Base-by-base conservation (phyloP, 495 filamentous ascomycete species). In the Pseudotulostoma volvatum region DNA sequence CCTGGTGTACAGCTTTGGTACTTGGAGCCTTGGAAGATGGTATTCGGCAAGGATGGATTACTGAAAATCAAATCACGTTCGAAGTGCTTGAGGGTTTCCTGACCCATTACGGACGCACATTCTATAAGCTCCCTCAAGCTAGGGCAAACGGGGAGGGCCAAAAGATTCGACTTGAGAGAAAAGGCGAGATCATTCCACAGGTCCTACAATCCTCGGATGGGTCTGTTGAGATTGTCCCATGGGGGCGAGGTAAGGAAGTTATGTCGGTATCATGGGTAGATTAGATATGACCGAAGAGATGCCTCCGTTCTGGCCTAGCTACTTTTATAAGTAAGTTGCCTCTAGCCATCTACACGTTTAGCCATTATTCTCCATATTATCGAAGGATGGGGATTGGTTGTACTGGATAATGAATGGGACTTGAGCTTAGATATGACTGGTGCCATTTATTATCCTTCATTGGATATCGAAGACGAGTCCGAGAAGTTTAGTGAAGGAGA, bases 1-100 rank as follows among this genome's bases (percentile, higher is more conserved):
- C 82, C n/a, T 83, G 76, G 50, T 76, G 74, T n/a, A 75, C 82
- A 9, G 74, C 79, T 39, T 65, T 80, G 18, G 80, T 88, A 21
- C 48, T 93, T 18, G 68, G 71, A 41, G 80, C 81, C 13, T 66
- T 93, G 18, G 79, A 82, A 54, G 70, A 77, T 48, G 84, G 68
- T 7, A 57, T 78, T 15, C 60, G 73, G 49, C 68, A 72, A 18
- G 79, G 76, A n/a, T 59, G 79, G 32, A 60, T 92, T 11, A 64
- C 58, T 34, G 71, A 73, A 14, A 66, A 70, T 11, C 70, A 77
- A 14, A 73, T 92, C n/a, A 86, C 77, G 8, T 61, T 71, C 31
- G 77, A 81, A 43, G 64, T 66, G 31, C 46, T 94, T 9, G 72
- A 73, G 44, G 79, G 75, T 2, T 94, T 94, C 59, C 63, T 92